Evolutionary conservation across 345 rosid species (phyloP).

Genomic region (Ceriops decandra): DNA sequence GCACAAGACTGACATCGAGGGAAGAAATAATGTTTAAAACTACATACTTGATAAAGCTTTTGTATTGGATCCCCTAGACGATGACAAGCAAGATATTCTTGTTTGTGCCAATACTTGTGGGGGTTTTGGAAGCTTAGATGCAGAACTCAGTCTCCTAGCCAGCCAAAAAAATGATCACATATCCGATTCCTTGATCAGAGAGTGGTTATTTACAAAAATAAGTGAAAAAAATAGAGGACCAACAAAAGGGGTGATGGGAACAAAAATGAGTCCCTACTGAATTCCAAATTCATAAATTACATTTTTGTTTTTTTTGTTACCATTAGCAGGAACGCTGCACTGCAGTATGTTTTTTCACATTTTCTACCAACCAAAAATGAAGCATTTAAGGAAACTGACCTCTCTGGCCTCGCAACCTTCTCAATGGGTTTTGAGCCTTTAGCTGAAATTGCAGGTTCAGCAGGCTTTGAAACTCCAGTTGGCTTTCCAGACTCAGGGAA

Average conservation of each 20-base stretch:
- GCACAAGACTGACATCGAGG: not conserved
- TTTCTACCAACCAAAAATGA: not conserved
- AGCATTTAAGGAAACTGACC: constrained; percentile 39
- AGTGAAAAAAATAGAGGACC: not conserved
- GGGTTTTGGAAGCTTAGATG: constrained; percentile 64
- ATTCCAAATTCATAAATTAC: no score
- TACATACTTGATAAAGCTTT: constrained; percentile 54
- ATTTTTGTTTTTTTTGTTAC: no score
- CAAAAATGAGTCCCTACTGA: no score
- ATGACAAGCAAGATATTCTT: constrained; percentile 49
- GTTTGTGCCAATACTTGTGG: constrained; percentile 38
- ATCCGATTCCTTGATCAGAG: constrained; percentile 3
- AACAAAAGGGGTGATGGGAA: no score
- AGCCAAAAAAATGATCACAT: not conserved
- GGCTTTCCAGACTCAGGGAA: constrained; percentile 62
- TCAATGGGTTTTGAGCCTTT: not conserved
- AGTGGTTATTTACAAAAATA: not conserved
- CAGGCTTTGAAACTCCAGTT: constrained; percentile 20
- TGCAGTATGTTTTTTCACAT: no score
- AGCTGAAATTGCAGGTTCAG: not conserved
- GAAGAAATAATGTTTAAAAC: not conserved
- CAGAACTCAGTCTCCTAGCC: constrained; percentile 24
- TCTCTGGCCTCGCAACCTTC: constrained; percentile 27
- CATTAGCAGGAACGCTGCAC: no score
- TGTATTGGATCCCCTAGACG: constrained; percentile 42